Percentiles rank a stretch among this genome's conserved stretches.
Conservation (phyloP, 2,329 filamentous ascomycete species). For the Exophiala aquamarina region DNA sequence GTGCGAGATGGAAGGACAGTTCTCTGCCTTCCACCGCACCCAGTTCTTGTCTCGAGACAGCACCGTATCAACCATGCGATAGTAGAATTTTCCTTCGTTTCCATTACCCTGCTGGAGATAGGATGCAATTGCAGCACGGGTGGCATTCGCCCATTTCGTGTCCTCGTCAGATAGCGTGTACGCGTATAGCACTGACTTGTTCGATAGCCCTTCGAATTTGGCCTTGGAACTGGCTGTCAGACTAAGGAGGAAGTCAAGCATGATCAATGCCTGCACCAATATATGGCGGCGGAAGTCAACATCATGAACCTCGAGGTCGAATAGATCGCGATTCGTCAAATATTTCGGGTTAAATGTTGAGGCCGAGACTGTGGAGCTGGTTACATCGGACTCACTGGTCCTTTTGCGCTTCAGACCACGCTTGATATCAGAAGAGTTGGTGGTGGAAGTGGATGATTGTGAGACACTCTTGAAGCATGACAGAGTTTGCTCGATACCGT, state of each 20-base stretch:
- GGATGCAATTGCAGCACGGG: constrained; percentile 73
- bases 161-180: constrained; percentile 80
- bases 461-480: constrained; percentile 73
- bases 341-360: constrained; percentile 96
- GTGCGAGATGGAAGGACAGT: constrained; percentile 81
- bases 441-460: constrained; percentile 61
- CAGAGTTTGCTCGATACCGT: constrained; percentile 62
- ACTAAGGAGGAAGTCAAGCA: constrained; percentile 93
- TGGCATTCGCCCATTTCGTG: constrained; percentile 79
- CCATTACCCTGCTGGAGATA: constrained; percentile 68
- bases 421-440: constrained; percentile 64
- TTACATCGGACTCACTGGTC: constrained; percentile 44
- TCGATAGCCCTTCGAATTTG: constrained; percentile 70
- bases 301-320: constrained; percentile 94
- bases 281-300: constrained; percentile 92
- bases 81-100: constrained; percentile 85
- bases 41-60: constrained; percentile 96
- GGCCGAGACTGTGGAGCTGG: constrained; percentile 50
- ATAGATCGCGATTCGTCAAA: constrained; percentile 93
- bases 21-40: constrained; percentile 97
- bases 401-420: constrained; percentile 71
- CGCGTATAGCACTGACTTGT: constrained; percentile 83
- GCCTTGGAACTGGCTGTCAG: constrained; percentile 79
- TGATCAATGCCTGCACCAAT: constrained; percentile 89
- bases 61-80: constrained; percentile 95